Evolutionary conservation across 345 rosid species (phyloP).

Genomic region (Euphorbia lathyris): DNA sequence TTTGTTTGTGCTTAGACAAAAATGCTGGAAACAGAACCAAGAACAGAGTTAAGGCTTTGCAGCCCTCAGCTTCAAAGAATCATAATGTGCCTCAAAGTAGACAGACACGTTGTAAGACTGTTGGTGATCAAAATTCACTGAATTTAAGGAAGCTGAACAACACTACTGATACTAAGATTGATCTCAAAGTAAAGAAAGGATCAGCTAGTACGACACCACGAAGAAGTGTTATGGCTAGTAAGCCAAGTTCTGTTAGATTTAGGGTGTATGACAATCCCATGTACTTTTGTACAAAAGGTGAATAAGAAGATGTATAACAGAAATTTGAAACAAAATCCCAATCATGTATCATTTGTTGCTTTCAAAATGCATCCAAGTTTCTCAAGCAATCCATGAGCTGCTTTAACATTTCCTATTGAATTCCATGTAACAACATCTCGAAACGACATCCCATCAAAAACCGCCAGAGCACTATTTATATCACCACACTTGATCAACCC

Average conservation of each 20-base stretch:
- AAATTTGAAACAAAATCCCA: no score
- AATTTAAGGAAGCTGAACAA: constrained; percentile 25
- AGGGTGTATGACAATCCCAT: no score
- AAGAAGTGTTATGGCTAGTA: constrained; percentile 19
- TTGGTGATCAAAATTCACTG: constrained; percentile 5
- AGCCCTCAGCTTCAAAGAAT: constrained; percentile 33
- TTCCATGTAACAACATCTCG: constrained; percentile 42
- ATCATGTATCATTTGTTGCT: no score
- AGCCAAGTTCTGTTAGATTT: constrained; percentile 19
- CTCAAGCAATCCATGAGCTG: no score
- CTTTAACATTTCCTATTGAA: no score
- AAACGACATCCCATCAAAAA: constrained; percentile 32
- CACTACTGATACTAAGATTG: constrained; percentile 13
- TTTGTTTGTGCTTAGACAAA: no score
- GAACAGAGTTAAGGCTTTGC: no score
- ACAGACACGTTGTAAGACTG: constrained; percentile 29
- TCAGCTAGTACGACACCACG: constrained; percentile 18
- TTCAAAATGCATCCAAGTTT: no score
- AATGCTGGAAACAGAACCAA: no score
- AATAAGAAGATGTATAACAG: no score
- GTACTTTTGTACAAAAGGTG: no score
- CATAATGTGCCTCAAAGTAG: constrained; percentile 26
- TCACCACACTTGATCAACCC: constrained; percentile 35
- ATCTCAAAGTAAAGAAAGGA: constrained; percentile 25
- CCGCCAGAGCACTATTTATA: constrained; percentile 29